Evolutionary conservation across 768 basidiomycete genomes (phyloP), one percentile per base, ranked within the genome.

Genomic region (Boletellus ananas): DNA sequence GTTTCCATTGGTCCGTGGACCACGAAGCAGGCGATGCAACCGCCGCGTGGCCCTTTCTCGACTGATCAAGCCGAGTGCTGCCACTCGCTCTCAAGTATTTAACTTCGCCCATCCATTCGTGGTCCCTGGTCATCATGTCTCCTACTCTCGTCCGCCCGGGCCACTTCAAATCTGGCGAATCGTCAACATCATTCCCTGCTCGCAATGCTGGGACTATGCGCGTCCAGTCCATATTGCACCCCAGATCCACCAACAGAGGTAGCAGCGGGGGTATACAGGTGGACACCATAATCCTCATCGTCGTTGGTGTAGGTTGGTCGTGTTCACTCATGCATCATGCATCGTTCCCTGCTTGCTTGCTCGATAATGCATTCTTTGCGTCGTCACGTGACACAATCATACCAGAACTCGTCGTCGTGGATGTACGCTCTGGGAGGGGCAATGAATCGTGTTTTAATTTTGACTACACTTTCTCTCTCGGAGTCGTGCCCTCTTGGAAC

Each of bases 241-340:
- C 55, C 37, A 62, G 62, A 43, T 53, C 57, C 20, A 6, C 20
- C 40, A 31, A 8, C 45, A 10, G 35, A n/a, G 21, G 20, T 21
- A n/a, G 49, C 23, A 20, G 45, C 31, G 46, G 29, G 18, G 43
- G 56, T 1, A 9, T 64, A 6, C 49, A 54, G 34, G 2, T 12
- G 16, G 54, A 47, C 41, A 65, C 64, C 23, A 44, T 51, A 31
- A 49, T 66, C 50, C 56, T 64, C 34, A 59, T 65, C 31, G 49
- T 56, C 8, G 49, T 59, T 29, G 64, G 57, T 38, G 49, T 59
- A 64, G 59, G 64, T 65, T 43, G 49, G 63, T 58, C 35, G 41
- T 43, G 43, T 52, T 54, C 43, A 11, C 51, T 46, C 43, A 17
- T n/a, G n/a, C n/a, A n/a, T 49, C 16, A 25, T 25, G 23, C 23